phyloP scores from a whole-genome alignment of 2,329 filamentous ascomycete species.

The Tolypocladium ovalisporum region DNA sequence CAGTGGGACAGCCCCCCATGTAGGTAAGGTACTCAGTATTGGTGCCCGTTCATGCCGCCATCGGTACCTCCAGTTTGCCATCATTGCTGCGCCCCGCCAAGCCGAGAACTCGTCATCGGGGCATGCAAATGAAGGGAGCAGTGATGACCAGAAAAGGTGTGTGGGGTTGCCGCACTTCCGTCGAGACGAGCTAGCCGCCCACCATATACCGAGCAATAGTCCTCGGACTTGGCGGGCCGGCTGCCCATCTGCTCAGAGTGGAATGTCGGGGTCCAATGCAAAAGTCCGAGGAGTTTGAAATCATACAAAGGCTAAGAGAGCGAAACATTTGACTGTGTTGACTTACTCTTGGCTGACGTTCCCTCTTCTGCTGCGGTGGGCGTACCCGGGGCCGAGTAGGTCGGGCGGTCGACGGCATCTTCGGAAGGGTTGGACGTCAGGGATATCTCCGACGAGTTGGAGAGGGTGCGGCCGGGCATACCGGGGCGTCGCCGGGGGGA shows the following conservation, averaged over 20 bases:
- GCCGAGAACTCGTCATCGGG: not conserved
- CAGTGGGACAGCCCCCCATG: slow-evolving; percentile 1
- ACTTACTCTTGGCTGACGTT: slow-evolving; percentile 6
- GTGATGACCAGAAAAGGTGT: not conserved
- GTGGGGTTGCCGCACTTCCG: not conserved
- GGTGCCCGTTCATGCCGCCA: not conserved
- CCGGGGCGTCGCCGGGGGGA: slow-evolving; percentile 31
- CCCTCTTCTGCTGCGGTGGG: slow-evolving; percentile 7
- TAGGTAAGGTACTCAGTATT: not conserved
- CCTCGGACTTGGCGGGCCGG: not conserved
- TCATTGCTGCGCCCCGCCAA: not conserved
- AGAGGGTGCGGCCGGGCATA: slow-evolving; percentile 31
- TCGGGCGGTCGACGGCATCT: slow-evolving; percentile 16
- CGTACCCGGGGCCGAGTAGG: slow-evolving; percentile 17
- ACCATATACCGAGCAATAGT: not conserved
- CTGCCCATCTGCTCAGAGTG: not conserved
- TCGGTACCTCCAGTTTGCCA: not conserved
- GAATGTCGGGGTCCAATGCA: not conserved
- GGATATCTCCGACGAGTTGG: slow-evolving; percentile 36
- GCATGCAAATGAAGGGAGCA: not conserved
- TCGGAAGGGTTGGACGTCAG: slow-evolving; percentile 17
- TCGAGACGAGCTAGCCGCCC: not conserved
- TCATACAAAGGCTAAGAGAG: not conserved
- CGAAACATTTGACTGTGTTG: slow-evolving; percentile 2
- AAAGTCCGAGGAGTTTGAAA: not conserved